Percentiles rank a stretch among this genome's conserved stretches.
phyloP scores from a whole-genome alignment of 73 alveolate genomes.

The Paramecium sexaurelia region DNA sequence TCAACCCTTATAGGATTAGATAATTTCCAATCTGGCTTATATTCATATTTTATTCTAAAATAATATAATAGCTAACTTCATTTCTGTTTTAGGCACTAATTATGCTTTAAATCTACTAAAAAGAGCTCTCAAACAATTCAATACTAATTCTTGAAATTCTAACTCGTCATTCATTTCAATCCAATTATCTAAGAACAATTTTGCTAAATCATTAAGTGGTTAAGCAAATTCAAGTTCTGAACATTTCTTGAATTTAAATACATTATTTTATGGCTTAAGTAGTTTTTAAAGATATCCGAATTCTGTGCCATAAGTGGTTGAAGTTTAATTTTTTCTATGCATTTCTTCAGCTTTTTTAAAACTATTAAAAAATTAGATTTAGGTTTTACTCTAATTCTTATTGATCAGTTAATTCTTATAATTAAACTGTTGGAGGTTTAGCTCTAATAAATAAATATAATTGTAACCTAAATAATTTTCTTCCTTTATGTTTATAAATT shows the following conservation, averaged over 20 bases:
- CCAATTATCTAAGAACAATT: constrained; percentile 63
- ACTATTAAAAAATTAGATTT: not conserved
- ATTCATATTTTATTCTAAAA: constrained; percentile 47
- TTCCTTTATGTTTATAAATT: constrained; percentile 61
- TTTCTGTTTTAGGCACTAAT: constrained; percentile 67
- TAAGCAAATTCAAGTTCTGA: constrained; percentile 60
- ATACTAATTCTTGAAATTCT: constrained; percentile 61
- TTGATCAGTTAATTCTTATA: constrained; percentile 50
- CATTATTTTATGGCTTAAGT: constrained; percentile 59
- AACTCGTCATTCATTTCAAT: constrained; percentile 65
- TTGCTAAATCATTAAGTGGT: constrained; percentile 65
- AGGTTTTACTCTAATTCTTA: constrained; percentile 57
- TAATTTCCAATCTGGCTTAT: constrained; percentile 63
- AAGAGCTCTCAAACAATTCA: constrained; percentile 59
- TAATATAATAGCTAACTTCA: constrained; percentile 17
- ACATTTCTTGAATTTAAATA: constrained; percentile 64
- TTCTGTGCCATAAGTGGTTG: constrained; percentile 59
- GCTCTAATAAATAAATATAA: constrained; percentile 27
- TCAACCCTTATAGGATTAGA: constrained; percentile 65
- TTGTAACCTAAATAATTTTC: constrained; percentile 27
- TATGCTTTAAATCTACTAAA: constrained; percentile 50
- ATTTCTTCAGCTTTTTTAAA: constrained; percentile 65
- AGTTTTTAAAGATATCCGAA: constrained; percentile 60
- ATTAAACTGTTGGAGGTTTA: constrained; percentile 64
- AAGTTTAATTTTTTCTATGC: constrained; percentile 60